Evolutionary conservation across 2,329 filamentous ascomycete species (phyloP).

Genomic region (Diaporthe velutina): DNA sequence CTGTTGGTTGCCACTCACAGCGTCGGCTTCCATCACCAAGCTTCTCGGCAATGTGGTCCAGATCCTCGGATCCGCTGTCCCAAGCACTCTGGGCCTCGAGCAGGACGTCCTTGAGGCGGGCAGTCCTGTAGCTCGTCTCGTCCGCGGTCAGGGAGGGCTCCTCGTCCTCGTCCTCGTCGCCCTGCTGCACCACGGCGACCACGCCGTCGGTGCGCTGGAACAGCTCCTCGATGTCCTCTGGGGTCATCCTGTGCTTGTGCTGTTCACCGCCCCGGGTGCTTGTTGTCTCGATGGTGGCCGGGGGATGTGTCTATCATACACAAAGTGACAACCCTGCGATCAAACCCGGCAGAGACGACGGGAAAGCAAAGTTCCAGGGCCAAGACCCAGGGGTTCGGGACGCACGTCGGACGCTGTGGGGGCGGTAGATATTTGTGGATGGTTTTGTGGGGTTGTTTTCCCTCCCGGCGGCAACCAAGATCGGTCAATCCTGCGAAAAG

Average conservation of each 20-base stretch:
- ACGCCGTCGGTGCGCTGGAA: conserved; percentile 50
- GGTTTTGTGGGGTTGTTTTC: conserved; percentile 10
- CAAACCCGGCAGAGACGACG: conserved; percentile 25
- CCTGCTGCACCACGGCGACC: conserved; percentile 39
- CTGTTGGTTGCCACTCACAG: conserved; percentile 54
- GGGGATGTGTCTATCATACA: conserved; percentile 10
- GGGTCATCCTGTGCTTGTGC: conserved; percentile 46
- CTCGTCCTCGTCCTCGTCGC: conserved; percentile 46
- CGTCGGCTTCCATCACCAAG: conserved; percentile 69
- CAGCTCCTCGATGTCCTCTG: conserved; percentile 54
- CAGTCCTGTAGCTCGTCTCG: conserved; percentile 42
- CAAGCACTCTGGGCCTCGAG: conserved; percentile 55
- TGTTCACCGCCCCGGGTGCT: neutral
- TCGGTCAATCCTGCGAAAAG: conserved; percentile 22
- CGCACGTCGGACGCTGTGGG: neutral
- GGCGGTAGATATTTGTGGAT: conserved; percentile 24
- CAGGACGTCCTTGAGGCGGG: conserved; percentile 54
- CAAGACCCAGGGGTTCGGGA: conserved; percentile 27
- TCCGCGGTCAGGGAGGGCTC: conserved; percentile 39
- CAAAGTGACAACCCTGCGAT: conserved; percentile 21
- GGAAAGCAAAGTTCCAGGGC: conserved; percentile 1
- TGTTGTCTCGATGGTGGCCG: conserved; percentile 17
- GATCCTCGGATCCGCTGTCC: conserved; percentile 53
- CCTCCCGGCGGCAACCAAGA: conserved; percentile 3
- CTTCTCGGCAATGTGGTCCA: conserved; percentile 63